Evolutionary conservation across 768 basidiomycete species (phyloP).

Genomic region (Infundibulicybe gibba): DNA sequence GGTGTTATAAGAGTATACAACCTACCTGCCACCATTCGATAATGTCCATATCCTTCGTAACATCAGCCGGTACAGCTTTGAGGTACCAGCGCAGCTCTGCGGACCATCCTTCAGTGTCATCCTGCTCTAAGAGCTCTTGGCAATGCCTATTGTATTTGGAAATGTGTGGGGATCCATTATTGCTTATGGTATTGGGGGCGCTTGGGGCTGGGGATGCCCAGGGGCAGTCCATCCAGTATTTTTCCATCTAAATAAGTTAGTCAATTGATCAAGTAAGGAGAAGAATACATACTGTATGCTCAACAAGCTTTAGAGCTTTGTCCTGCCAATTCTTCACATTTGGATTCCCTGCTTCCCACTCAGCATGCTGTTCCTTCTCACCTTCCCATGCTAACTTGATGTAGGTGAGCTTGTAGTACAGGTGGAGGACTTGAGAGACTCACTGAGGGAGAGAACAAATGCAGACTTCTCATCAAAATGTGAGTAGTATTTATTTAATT

Average conservation of each 20-base stretch:
- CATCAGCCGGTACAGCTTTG: conserved; percentile 2
- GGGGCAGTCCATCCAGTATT: conserved; percentile 1
- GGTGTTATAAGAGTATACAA: background rate
- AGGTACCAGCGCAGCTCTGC: conserved; percentile 4
- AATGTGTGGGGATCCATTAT: background rate
- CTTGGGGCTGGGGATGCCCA: background rate
- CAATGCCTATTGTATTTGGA: conserved; percentile 3
- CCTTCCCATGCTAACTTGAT: too few relatives aligned
- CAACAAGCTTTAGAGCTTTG: conserved; percentile 3
- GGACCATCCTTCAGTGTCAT: conserved; percentile 1
- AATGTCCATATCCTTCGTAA: conserved; percentile 3
- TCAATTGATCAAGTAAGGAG: background rate
- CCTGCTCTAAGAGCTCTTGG: background rate
- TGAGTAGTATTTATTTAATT: too few relatives aligned
- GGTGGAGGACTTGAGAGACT: too few relatives aligned
- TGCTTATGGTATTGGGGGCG: background rate
- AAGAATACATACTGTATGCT: background rate
- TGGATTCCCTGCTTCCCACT: conserved; percentile 1
- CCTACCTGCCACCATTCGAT: conserved; percentile 6
- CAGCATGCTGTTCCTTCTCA: background rate
- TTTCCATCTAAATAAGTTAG: background rate
- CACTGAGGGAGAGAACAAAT: too few relatives aligned
- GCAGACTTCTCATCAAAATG: too few relatives aligned
- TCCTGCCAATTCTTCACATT: conserved; percentile 7
- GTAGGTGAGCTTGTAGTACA: too few relatives aligned